Evolutionary conservation across 1,284 basidiomycete genomes (phyloP).

Genomic region (Ceraceosorus guamensis): DNA sequence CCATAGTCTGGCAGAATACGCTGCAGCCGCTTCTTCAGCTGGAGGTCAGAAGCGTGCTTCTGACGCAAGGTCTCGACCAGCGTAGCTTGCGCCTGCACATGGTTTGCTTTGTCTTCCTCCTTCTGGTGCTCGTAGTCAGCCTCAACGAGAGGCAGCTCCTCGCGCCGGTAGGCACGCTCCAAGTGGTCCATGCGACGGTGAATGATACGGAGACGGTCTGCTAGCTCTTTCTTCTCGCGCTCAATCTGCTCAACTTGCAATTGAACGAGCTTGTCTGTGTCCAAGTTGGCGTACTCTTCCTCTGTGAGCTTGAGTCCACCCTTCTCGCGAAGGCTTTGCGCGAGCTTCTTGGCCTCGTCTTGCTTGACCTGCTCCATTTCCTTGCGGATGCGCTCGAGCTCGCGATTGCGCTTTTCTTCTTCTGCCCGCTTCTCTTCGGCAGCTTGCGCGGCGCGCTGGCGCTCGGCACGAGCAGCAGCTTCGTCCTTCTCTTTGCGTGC

Average conservation of each 20-base stretch:
- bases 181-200: constrained; percentile 88
- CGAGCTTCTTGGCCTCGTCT: constrained; percentile 84
- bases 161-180: constrained; percentile 91
- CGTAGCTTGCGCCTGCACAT: constrained; percentile 52
- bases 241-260: constrained; percentile 71
- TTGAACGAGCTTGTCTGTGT: constrained; percentile 79
- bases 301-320: constrained; percentile 78
- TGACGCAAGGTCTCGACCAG: constrained; percentile 57
- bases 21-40: constrained; percentile 68
- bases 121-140: constrained; percentile 80
- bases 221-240: constrained; percentile 88
- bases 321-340: constrained; percentile 74
- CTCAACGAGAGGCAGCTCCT: constrained; percentile 76
- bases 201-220: constrained; percentile 73
- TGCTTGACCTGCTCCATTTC: constrained; percentile 75
- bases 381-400: constrained; percentile 68
- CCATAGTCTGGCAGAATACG: constrained; percentile 72
- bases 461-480: constrained; percentile 68
- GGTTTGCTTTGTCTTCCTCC: constrained; percentile 64
- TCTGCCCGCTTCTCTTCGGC: constrained; percentile 64
- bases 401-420: constrained; percentile 66
- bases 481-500: constrained; percentile 87
- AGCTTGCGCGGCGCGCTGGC: constrained; percentile 54
- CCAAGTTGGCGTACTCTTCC: constrained; percentile 69
- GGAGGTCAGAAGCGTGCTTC: constrained; percentile 65